Evolutionary conservation across 1,284 basidiomycete genomes (phyloP).

Genomic region (Tylopilus sp.): DNA sequence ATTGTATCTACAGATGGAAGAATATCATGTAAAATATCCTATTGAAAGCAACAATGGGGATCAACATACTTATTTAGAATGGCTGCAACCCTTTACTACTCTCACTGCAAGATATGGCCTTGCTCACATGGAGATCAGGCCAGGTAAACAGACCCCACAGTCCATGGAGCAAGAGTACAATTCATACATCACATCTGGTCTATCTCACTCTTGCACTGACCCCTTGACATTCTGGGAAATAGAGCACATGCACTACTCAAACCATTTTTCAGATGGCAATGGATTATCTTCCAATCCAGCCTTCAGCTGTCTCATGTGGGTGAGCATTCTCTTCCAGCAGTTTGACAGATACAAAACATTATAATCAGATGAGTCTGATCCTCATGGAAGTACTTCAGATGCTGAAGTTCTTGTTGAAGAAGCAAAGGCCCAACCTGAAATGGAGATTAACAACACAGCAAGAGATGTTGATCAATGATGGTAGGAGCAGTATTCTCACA

Average conservation of each 20-base stretch:
- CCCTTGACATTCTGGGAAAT: background rate
- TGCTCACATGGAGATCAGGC: background rate
- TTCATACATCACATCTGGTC: background rate
- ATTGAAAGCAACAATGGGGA: too few relatives aligned
- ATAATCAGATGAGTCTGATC: background rate
- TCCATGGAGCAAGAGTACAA: background rate
- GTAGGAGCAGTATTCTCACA: too few relatives aligned
- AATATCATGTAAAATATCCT: too few relatives aligned
- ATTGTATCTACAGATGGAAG: too few relatives aligned
- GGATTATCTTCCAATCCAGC: background rate
- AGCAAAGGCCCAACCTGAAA: too few relatives aligned
- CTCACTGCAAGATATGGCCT: background rate
- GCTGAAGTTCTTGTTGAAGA: slow-evolving; percentile 1
- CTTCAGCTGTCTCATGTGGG: background rate
- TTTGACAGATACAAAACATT: background rate
- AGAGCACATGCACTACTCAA: background rate
- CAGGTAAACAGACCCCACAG: too few relatives aligned
- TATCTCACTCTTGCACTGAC: background rate
- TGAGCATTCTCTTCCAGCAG: background rate
- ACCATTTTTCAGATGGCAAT: slow-evolving; percentile 3
- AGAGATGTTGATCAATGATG: too few relatives aligned
- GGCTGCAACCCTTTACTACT: too few relatives aligned
- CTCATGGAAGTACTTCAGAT: slow-evolving; percentile 2
- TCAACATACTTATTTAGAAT: too few relatives aligned
- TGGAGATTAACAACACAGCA: too few relatives aligned